phyloP scores from a whole-genome alignment of 169 alveolate species.

The Cardiosporidium cionae region DNA sequence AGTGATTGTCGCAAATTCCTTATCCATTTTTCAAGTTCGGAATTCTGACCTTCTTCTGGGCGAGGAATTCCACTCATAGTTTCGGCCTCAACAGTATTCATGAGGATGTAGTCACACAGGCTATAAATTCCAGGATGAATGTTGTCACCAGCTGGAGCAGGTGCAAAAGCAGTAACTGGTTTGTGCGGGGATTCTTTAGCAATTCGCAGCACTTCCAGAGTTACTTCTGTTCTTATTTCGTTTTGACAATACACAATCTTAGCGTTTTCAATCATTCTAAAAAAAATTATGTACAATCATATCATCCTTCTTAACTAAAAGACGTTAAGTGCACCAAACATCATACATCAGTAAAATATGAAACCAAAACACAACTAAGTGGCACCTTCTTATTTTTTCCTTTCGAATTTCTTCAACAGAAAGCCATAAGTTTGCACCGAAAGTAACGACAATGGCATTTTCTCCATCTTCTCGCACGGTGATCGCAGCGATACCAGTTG shows the following conservation, averaged over 20 bases:
- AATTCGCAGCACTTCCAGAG: constrained; percentile 20
- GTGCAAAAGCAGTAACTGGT: constrained; percentile 25
- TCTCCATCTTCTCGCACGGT: constrained; percentile 30
- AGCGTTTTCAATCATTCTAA: constrained; percentile 22
- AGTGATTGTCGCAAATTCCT: background rate
- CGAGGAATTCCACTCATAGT: background rate
- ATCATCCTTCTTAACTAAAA: background rate
- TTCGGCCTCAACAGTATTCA: constrained; percentile 24
- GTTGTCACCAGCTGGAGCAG: constrained; percentile 26
- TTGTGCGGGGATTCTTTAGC: background rate
- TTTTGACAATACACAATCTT: constrained; percentile 28
- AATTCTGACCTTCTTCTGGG: background rate
- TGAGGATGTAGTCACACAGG: constrained; percentile 20
- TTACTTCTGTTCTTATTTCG: constrained; percentile 16
- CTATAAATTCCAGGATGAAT: constrained; percentile 20
- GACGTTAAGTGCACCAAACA: background rate
- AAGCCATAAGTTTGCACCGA: constrained; percentile 21
- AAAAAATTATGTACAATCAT: background rate
- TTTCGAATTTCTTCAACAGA: too few species aligned
- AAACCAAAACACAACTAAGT: background rate
- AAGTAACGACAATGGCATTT: constrained; percentile 24
- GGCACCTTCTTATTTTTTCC: too few species aligned
- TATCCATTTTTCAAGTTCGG: background rate
- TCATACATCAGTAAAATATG: constrained; percentile 4
- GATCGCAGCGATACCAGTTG: constrained; percentile 31